A percentile compares a stretch with the other conserved stretches of the same genome.
Conservation (phyloP, 345 rosid genomes). For the Acer saccharum region DNA sequence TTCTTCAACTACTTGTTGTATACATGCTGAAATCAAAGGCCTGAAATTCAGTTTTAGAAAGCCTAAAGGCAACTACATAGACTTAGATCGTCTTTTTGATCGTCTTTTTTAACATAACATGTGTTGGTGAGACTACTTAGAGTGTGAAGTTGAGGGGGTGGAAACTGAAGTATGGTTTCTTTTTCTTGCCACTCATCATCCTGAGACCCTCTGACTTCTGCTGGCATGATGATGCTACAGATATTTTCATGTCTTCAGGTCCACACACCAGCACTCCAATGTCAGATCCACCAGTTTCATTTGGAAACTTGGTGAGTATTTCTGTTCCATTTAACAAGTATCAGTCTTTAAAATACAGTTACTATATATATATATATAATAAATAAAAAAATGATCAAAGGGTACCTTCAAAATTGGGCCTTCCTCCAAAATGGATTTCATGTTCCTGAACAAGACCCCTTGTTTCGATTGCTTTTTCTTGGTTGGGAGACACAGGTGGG, state of each 20-base stretch:
- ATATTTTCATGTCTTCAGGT: conserved; percentile 71
- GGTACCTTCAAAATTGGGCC: conserved; percentile 78
- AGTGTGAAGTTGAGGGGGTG: conserved; percentile 65
- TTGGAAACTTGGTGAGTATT: conserved; percentile 45
- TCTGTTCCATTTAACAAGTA: conserved; percentile 38
- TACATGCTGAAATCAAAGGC: neutral
- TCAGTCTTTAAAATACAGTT: neutral
- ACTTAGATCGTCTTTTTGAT: too few species aligned
- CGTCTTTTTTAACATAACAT: neutral
- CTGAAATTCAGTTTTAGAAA: neutral
- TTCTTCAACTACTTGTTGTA: neutral
- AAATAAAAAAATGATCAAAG: neutral
- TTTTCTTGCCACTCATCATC: conserved; percentile 24
- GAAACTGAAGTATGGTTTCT: conserved; percentile 44
- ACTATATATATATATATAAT: neutral
- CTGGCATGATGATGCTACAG: conserved; percentile 57
- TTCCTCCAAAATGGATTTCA: conserved; percentile 62
- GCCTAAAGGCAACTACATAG: neutral
- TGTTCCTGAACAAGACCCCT: conserved; percentile 42
- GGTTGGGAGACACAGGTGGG: conserved; percentile 35
- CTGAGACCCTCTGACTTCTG: conserved; percentile 29
- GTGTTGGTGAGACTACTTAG: conserved; percentile 15
- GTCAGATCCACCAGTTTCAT: conserved; percentile 46
- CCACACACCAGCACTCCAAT: conserved; percentile 83
- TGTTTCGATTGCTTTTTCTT: conserved; percentile 29